Base-by-base conservation (phyloP, 2,329 filamentous ascomycete genomes). In the Colletotrichum siamense region DNA sequence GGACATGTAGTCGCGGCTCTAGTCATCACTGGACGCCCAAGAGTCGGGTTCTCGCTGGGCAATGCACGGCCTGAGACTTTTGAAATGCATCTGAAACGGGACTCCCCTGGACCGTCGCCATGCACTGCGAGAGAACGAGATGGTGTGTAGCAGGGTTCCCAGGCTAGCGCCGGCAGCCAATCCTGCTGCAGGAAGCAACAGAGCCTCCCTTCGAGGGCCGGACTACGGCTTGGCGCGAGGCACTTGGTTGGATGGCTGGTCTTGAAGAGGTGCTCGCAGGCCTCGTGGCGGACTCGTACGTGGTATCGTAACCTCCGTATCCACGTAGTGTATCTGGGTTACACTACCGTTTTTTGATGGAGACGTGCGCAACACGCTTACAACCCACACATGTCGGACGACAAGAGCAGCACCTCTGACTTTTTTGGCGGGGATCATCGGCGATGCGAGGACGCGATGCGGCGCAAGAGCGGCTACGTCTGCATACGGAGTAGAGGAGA, bases 61-160 rank as follows among this genome's bases (percentile, higher is more conserved):
- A 69, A 77, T 71, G 69, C 70, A 75, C 69, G 69, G 71, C 78
- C 81, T 79, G 80, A 79, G 79, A 78, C 74, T 44, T 80, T 79
- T 82, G 82, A 83, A 81, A 82, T 80, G 79, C 69, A 82, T 81
- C 81, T 85, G 83, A 85, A 85, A 85, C 84, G 78, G 79, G 77
- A 79, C 75, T 77, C 77, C 79, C 80, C 80, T 80, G 82, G 80
- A 77, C 79, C 34, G 36, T 75, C 66, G 72, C 80, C 74, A 82
- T 79, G 80, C 80, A 79, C 73, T 70, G 71, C 77, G 44, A 67
- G 65, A 73, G 30, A 30, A 36, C 44, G 52, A 74, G 74, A 74
- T 76, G 74, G 74, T 76, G 74, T 76, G 71, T 62, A 61, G 70
- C 74, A 76, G 70, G 73, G 73, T 44, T 62, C 64, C 22, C 59